phyloP scores from a whole-genome alignment of 1,284 basidiomycete species.

The Psilocybe mexicana region DNA sequence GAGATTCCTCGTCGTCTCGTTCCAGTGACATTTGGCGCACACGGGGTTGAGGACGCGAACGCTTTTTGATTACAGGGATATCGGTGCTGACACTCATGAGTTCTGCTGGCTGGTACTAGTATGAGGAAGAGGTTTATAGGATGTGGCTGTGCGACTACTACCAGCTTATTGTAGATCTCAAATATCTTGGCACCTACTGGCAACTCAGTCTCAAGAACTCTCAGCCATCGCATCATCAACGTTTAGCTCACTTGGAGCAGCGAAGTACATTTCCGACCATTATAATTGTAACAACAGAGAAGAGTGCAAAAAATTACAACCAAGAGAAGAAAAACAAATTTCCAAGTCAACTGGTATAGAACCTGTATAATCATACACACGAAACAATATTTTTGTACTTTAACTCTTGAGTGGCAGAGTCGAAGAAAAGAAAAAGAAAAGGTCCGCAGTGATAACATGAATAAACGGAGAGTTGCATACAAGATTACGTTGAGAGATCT shows the following conservation, averaged over 20 bases:
- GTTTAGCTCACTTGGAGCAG: too few relatives aligned
- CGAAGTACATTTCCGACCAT: neutral
- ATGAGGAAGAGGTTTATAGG: neutral
- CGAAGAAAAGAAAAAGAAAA: conserved; percentile 3
- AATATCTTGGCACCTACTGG: conserved; percentile 1
- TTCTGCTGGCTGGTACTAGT: neutral
- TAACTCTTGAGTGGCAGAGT: too few relatives aligned
- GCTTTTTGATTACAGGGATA: conserved; percentile 59
- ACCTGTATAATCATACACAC: conserved; percentile 14
- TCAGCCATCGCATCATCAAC: too few relatives aligned
- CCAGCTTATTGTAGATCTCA: neutral
- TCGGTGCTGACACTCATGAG: conserved; percentile 1
- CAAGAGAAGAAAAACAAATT: neutral
- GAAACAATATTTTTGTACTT: neutral
- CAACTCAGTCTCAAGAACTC: too few relatives aligned
- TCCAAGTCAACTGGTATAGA: conserved; percentile 18
- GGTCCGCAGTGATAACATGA: conserved; percentile 4
- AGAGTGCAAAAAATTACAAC: conserved; percentile 9
- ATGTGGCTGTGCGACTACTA: conserved; percentile 15
- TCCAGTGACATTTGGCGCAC: conserved; percentile 48
- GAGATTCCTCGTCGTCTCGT: conserved; percentile 25
- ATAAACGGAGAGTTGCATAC: neutral
- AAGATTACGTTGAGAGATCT: conserved; percentile 15
- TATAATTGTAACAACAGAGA: neutral
- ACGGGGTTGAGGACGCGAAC: conserved; percentile 55